Conservation (phyloP, 768 basidiomycete species). For the Suillus alpinus region DNA sequence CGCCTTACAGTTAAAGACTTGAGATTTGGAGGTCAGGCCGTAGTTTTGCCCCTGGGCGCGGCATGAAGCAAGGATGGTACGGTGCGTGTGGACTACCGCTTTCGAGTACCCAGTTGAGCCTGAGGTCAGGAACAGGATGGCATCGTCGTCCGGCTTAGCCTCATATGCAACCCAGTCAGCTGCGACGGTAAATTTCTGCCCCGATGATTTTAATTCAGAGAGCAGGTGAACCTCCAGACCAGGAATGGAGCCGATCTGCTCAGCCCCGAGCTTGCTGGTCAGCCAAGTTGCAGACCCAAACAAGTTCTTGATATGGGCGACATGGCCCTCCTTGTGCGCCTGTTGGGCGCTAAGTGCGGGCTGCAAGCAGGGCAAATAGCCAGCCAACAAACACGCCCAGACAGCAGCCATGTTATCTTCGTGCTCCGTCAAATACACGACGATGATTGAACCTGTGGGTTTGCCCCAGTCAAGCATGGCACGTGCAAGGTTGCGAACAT, state of each 20-base stretch:
- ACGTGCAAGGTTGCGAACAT: slow-evolving; percentile 15
- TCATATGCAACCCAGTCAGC: slow-evolving; percentile 18
- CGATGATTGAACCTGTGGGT: slow-evolving; percentile 22
- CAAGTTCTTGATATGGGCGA: slow-evolving; percentile 26
- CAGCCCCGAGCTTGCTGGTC: slow-evolving; percentile 24
- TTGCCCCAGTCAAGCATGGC: slow-evolving; percentile 22
- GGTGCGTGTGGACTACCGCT: slow-evolving; percentile 38
- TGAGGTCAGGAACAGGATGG: slow-evolving; percentile 37
- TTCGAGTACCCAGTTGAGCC: slow-evolving; percentile 46
- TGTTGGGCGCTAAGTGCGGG: slow-evolving; percentile 31
- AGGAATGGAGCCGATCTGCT: slow-evolving; percentile 22
- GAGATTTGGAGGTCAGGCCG: slow-evolving; percentile 30
- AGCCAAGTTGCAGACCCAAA: slow-evolving; percentile 31
- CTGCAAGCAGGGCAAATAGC: slow-evolving; percentile 29
- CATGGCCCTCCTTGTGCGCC: slow-evolving; percentile 26
- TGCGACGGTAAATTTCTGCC: not conserved
- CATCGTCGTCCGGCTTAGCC: slow-evolving; percentile 27
- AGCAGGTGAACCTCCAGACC: slow-evolving; percentile 24
- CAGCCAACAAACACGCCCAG: slow-evolving; percentile 31
- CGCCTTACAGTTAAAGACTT: slow-evolving; percentile 38
- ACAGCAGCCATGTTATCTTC: slow-evolving; percentile 32
- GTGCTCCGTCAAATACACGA: slow-evolving; percentile 30
- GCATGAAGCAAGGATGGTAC: slow-evolving; percentile 33
- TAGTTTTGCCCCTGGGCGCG: slow-evolving; percentile 34
- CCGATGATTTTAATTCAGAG: slow-evolving; percentile 17